Base-by-base conservation (phyloP, 2,329 filamentous ascomycete genomes). In the Pseudogymnoascus sp. region DNA sequence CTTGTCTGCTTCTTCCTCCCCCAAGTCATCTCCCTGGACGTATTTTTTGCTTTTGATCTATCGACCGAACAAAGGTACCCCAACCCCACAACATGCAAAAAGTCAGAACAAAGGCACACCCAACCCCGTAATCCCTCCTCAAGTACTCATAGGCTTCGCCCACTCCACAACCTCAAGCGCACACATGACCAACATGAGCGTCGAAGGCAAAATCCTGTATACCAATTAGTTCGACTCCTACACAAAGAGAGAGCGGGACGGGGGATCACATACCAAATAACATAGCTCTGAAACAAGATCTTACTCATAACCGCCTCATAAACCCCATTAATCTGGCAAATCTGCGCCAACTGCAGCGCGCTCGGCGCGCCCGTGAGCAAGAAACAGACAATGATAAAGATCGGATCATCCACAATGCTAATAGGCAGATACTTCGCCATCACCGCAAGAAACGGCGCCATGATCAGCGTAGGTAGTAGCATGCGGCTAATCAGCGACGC, bases 301-400 rank as follows among this genome's bases (percentile, higher is more conserved):
- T 86, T 90, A 66, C 90, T 90, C 93, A 99, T 97, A 60, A 95
- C 91, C 16, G 88, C 86, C 80, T 97, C 93, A 75, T 91, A 99
- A 8, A 99, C 95, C 67, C 89, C 89, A 76, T 99, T 99, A 78
- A 97, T 90, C 81, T 97, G 95, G 78, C 95, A 99, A 66, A 99
- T 99, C 78, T 99, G 95, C 5, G 95, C 93, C 72, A 99, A 79
- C 77, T 99, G 95, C 67, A 99, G 81, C 26, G 95, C 95, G 67
- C 89, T 96, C 5, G 95, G 95, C 2, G 95, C 95, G 37, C 95
- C 95, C 0, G 91, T 93, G 68, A 99, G 88, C 68, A 99, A 81
- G 82, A 97, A 99, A 77, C 93, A 97, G 37, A 99, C 95, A 69
- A 99, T 91, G 69, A 99, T 87, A 75, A 99, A 99, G 71, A 99